A percentile compares a stretch with the other conserved stretches of the same genome.
Conservation (phyloP, 2,329 filamentous ascomycete species). For the Ophiostoma sp. region DNA sequence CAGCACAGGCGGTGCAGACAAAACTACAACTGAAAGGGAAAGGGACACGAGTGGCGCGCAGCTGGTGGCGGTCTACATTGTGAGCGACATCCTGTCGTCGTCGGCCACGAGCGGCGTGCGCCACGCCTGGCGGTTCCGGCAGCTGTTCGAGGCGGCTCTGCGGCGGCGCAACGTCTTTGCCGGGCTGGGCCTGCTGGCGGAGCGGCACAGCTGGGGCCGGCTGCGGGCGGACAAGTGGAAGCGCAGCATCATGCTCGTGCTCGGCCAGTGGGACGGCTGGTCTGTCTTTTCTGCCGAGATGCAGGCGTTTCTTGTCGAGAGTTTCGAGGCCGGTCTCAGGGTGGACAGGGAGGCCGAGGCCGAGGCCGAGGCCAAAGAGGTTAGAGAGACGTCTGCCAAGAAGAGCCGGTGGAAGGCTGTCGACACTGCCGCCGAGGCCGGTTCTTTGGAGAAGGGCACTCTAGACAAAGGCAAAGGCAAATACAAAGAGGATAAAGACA, state of each 20-base stretch:
- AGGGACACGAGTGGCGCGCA: slow-evolving; percentile 57
- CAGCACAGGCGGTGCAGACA: slow-evolving; percentile 35
- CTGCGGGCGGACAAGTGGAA: slow-evolving; percentile 81
- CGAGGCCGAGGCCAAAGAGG: slow-evolving; percentile 8
- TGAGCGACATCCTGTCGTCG: slow-evolving; percentile 72
- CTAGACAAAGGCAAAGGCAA: neutral
- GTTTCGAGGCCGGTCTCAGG: slow-evolving; percentile 65
- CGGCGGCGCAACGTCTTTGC: slow-evolving; percentile 66
- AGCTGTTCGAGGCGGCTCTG: slow-evolving; percentile 70
- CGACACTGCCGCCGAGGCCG: slow-evolving; percentile 34
- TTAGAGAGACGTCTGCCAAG: slow-evolving; percentile 30
- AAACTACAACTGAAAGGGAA: slow-evolving; percentile 36
- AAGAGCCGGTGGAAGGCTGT: slow-evolving; percentile 49
- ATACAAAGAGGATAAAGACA: slow-evolving; percentile 16
- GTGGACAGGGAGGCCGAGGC: slow-evolving; percentile 31
- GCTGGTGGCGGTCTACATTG: slow-evolving; percentile 73
- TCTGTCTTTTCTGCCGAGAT: slow-evolving; percentile 68
- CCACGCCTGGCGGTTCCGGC: slow-evolving; percentile 80
- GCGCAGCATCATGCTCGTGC: slow-evolving; percentile 62
- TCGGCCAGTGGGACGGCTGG: slow-evolving; percentile 68
- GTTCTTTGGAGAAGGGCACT: neutral
- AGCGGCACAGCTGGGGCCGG: slow-evolving; percentile 70
- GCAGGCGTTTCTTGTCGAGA: slow-evolving; percentile 63
- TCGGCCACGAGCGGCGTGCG: slow-evolving; percentile 70
- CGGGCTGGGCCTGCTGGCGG: slow-evolving; percentile 66